phyloP scores from a whole-genome alignment of 768 basidiomycete species.

The Dacryopinax spathularia region DNA sequence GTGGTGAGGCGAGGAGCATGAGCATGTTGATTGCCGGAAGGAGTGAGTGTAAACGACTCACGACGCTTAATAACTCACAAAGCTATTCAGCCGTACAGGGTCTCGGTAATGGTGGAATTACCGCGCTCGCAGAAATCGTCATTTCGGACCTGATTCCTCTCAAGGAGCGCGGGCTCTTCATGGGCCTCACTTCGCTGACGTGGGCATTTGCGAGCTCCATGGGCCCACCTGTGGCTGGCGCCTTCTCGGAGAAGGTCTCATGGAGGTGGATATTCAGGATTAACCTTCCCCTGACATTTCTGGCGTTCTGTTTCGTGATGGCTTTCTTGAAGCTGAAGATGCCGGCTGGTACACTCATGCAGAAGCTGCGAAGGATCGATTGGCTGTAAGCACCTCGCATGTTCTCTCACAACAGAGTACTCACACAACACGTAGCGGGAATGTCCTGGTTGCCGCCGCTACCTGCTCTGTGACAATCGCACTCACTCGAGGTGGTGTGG shows the following conservation, averaged over 20 bases:
- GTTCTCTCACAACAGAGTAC: not conserved
- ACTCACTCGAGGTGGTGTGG: conserved; percentile 29
- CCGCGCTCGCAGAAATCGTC: conserved; percentile 29
- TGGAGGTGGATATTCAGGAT: conserved; percentile 22
- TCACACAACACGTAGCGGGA: conserved; percentile 13
- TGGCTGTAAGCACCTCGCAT: not conserved
- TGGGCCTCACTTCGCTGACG: conserved; percentile 19
- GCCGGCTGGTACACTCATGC: conserved; percentile 9
- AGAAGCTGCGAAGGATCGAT: not conserved
- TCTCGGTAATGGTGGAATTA: conserved; percentile 28
- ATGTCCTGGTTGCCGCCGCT: conserved; percentile 17
- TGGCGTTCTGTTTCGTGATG: conserved; percentile 14
- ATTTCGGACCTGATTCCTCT: conserved; percentile 36
- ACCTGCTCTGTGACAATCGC: conserved; percentile 27
- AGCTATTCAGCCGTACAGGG: conserved; percentile 20
- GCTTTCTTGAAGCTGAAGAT: conserved; percentile 13
- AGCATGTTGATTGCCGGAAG: conserved; percentile 16
- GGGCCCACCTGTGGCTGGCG: conserved; percentile 15
- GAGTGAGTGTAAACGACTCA: not conserved
- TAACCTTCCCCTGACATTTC: conserved; percentile 10
- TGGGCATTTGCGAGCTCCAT: conserved; percentile 16
- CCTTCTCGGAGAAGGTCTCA: conserved; percentile 10
- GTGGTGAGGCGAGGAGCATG: conserved; percentile 17
- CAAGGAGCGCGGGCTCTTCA: conserved; percentile 30
- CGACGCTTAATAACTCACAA: not conserved